Percentiles rank a stretch among this genome's conserved stretches.
phyloP scores from a whole-genome alignment of 495 filamentous ascomycete genomes.

The Tuber aestivum region DNA sequence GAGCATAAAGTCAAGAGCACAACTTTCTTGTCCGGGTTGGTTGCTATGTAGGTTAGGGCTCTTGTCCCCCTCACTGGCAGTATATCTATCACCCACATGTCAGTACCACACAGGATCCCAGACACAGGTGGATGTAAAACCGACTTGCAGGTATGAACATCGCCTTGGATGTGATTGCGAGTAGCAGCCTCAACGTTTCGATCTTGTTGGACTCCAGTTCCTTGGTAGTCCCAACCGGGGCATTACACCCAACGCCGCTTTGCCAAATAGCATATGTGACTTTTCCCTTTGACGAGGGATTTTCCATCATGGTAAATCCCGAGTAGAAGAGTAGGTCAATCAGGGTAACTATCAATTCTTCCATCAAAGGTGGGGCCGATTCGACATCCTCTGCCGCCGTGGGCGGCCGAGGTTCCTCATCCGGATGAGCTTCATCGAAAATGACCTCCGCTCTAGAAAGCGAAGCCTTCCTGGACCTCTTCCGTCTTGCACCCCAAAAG shows the following conservation, averaged over 20 bases:
- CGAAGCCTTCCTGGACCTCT: slow-evolving; percentile 51
- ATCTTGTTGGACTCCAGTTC: slow-evolving; percentile 86
- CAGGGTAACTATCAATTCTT: slow-evolving; percentile 88
- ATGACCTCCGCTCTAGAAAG: slow-evolving; percentile 64
- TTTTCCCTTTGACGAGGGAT: slow-evolving; percentile 58
- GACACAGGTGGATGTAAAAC: slow-evolving; percentile 30
- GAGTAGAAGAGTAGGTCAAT: slow-evolving; percentile 87
- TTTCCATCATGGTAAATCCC: slow-evolving; percentile 72
- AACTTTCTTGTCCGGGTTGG: slow-evolving; percentile 81
- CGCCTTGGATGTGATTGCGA: slow-evolving; percentile 80
- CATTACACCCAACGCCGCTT: slow-evolving; percentile 92
- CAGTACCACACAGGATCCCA: slow-evolving; percentile 10
- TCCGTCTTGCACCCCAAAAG: slow-evolving; percentile 79
- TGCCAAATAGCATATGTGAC: slow-evolving; percentile 96
- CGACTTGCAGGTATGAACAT: slow-evolving; percentile 82
- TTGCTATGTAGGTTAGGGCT: slow-evolving; percentile 83
- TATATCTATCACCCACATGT: slow-evolving; percentile 47
- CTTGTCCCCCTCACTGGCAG: slow-evolving; percentile 80
- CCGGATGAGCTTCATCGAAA: slow-evolving; percentile 67
- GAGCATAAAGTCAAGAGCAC: slow-evolving; percentile 88
- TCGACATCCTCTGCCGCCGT: slow-evolving; percentile 60
- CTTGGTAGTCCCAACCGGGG: slow-evolving; percentile 76
- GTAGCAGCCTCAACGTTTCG: slow-evolving; percentile 78
- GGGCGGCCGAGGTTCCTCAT: slow-evolving; percentile 49
- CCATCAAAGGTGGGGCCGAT: slow-evolving; percentile 78